Evolutionary conservation across 495 filamentous ascomycete species (phyloP), one percentile per base, ranked within the genome.

Genomic region (Penicillium lividum): DNA sequence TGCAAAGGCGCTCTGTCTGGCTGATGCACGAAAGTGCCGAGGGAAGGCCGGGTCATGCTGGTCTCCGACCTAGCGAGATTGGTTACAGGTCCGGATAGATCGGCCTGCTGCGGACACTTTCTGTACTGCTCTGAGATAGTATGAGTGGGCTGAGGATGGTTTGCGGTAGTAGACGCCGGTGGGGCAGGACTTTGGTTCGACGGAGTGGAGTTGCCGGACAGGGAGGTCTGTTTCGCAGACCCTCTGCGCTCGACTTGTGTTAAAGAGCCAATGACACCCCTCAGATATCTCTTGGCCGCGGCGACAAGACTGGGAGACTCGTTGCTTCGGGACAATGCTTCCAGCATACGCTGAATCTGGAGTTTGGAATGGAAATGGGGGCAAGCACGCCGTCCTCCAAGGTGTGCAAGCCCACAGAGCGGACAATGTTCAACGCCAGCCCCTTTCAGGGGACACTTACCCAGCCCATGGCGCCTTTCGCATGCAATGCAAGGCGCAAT

Each of bases 381-480:
- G 60, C 89, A 92, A 25, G 71, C 73, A 6, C 84, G 79, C 1
- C 63, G 60, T 29, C 65, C 47, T 16, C 86, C 85, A 56, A 73
- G 85, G 60, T 92, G 89, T 4, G 88, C 85, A 27, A 87, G 71
- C 9, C 86, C 86, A 61, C 89, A 92, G 4, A 90, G 76, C 8
- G 77, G 79, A 64, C 89, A 92, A 53, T 76, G 67, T 63, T 91
- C 86, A 9, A 79, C 73, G 0, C 86, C 86, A 18, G 84, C 82
- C 6, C 74, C 27, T 62, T 84, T 87, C 43, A 90, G 73, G 3
- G 80, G 81, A 60, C 89, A 92, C 15, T 66, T 66, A 6, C 89
- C 89, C 8, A 65, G 58, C 2, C 71, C 66, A 65, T 92, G 89
- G 18, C 47, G 50, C 13, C 66, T 62, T 4, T 64, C 54, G 70